Base-by-base conservation (phyloP, 1,139 yeast species). In the Debaryomycetaceae sp. region DNA sequence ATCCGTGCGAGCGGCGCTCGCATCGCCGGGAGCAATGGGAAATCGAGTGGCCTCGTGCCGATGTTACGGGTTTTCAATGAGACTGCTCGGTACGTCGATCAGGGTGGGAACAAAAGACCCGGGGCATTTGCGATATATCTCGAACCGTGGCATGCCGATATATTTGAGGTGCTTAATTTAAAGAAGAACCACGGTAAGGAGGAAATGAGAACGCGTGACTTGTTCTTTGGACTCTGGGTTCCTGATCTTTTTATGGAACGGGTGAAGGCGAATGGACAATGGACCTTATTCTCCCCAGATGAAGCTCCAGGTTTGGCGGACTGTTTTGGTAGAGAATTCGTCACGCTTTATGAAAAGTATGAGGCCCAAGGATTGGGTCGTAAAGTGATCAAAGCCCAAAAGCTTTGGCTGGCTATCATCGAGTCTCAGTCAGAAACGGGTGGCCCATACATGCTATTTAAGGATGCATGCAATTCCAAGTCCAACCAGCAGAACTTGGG, bases 121-220 rank as follows among this genome's bases (percentile, higher is more conserved):
- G 77, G 78, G 25, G 78, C 78, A 5, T 68, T 72, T 46, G 74
- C 77, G n/a, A 53, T 70, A 19, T 72, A 71, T 51, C 38, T 71
- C 30, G 78, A 72, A 40, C 77, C 78, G 27, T 72, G 78, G 78
- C 78, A 72, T 49, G 56, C 66, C 3, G 77, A 72, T 42, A 52
- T 72, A 24, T 65, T 68, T 43, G 72, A 67, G 24, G 61, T 71
- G 36, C 44, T 72, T 23, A 71, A 69, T 29, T 49, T 71, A 39
- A 54, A 70, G 34, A 69, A 69, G 49, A 70, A 70, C 41, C 74
- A 70, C 43, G 77, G 76, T 15, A 69, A 67, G 39, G 77, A 70
- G 45, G 77, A 70, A 41, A 47, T 56, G 37, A 52, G 77, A 37
- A 73, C 77, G 2, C 51, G 77, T 37, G 77, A 72, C 41, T 53